These are phyloP conservation scores for Glomus cerebriforme DNA, from an alignment of 192 early-diverging fungal genomes.

Conservation along the genomic window DNA sequence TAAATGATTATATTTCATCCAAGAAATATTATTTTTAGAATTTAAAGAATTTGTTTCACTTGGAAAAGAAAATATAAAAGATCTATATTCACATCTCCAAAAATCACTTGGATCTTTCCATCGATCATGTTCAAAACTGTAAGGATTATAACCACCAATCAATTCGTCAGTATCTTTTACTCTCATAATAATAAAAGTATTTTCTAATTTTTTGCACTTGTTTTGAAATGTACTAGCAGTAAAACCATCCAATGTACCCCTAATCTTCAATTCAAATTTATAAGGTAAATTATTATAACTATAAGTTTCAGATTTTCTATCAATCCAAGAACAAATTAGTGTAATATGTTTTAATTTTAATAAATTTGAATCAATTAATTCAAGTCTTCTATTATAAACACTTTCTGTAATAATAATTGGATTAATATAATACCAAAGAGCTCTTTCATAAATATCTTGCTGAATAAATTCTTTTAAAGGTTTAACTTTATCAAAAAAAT, in stretches of 20 bases:
- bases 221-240: not conserved
- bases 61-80: conserved; percentile 6
- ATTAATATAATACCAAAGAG: not conserved
- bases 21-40: not conserved
- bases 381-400: not conserved
- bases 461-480: not conserved
- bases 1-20: not conserved
- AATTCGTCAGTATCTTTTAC: not conserved
- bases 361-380: not conserved
- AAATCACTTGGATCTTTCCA: not conserved
- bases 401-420: not conserved
- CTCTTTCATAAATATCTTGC: not conserved
- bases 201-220: not conserved
- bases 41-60: not conserved
- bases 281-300: not conserved
- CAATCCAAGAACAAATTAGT: not conserved
- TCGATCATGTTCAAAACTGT: not conserved
- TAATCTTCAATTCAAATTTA: not conserved
- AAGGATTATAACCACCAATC: conserved; percentile 11
- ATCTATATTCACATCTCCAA: not conserved
- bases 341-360: not conserved
- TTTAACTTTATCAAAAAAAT: not conserved
- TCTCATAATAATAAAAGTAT: not conserved
- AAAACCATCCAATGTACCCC: conserved; percentile 1
- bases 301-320: not conserved